These are phyloP conservation scores for Cyberlindnera euphorbiae DNA, from an alignment of 805 yeast species.

Conservation along the genomic window DNA sequence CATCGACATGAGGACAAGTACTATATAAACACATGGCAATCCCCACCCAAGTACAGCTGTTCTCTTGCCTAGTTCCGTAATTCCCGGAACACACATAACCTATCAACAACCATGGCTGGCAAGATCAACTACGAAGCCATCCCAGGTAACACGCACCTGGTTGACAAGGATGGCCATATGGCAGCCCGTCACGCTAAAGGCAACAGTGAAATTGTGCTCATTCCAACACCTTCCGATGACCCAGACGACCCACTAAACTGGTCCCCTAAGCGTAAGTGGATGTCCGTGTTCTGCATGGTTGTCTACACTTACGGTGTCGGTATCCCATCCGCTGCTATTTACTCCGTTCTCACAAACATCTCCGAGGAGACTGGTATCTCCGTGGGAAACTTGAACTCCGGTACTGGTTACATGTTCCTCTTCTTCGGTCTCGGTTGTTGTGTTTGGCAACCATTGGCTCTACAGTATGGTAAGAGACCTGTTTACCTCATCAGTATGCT, in stretches of 20 bases:
- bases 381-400: constrained; percentile 37
- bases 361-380: constrained; percentile 33
- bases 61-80: no score
- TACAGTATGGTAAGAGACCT: constrained; percentile 44
- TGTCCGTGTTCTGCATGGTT: constrained; percentile 40
- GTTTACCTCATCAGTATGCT: constrained; percentile 36
- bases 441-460: constrained; percentile 46
- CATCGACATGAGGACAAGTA: no score
- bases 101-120: no score
- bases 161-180: constrained; percentile 36
- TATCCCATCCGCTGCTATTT: constrained; percentile 43
- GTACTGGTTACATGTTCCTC: constrained; percentile 47
- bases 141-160: constrained; percentile 50
- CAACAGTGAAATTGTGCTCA: constrained; percentile 40
- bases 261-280: constrained; percentile 42
- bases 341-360: constrained; percentile 37
- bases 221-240: constrained; percentile 63
- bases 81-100: no score
- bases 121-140: constrained; percentile 30
- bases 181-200: constrained; percentile 30
- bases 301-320: constrained; percentile 43
- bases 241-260: constrained; percentile 70
- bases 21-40: no score
- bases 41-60: no score
- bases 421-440: constrained; percentile 48